A percentile compares a stretch with the other conserved stretches of the same genome.
phyloP scores from a whole-genome alignment of 2,329 filamentous ascomycete genomes.

The Sporothrix mexicana region DNA sequence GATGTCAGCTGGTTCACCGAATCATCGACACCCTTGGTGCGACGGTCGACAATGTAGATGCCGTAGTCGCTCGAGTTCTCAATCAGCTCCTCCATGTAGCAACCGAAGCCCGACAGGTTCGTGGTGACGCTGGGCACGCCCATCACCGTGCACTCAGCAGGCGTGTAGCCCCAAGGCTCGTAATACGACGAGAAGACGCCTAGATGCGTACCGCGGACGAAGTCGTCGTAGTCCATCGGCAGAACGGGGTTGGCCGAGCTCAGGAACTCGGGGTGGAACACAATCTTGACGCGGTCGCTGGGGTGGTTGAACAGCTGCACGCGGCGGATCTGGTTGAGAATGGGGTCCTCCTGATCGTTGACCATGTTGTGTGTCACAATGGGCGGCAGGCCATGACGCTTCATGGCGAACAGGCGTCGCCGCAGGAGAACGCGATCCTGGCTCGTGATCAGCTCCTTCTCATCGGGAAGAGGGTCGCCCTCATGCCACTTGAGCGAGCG shows the following conservation, averaged over 20 bases:
- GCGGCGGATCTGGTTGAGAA: conserved; percentile 92
- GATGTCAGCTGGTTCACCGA: conserved; percentile 93
- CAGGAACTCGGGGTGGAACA: conserved; percentile 98
- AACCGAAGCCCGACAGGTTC: conserved; percentile 96
- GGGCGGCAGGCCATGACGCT: conserved; percentile 84
- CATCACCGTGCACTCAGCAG: conserved; percentile 98
- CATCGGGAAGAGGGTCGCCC: conserved; percentile 89
- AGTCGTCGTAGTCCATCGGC: conserved; percentile 96
- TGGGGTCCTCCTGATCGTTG: conserved; percentile 90
- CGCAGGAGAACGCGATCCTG: conserved; percentile 93
- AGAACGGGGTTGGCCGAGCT: conserved; percentile 95
- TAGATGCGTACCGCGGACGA: conserved; percentile 94
- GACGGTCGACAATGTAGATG: conserved; percentile 97
- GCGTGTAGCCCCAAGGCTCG: conserved; percentile 98
- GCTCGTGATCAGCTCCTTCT: conserved; percentile 91
- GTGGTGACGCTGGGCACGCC: conserved; percentile 98
- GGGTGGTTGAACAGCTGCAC: conserved; percentile 98
- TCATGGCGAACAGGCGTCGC: conserved; percentile 94
- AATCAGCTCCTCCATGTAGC: conserved; percentile 99
- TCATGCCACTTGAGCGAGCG: conserved; percentile 95
- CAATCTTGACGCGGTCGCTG: conserved; percentile 91
- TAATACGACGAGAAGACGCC: conserved; percentile 98
- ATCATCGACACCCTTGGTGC: conserved; percentile 94
- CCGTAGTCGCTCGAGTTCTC: conserved; percentile 98
- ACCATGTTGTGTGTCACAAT: conserved; percentile 99